Conservation (phyloP, 208 protist genomes). For the Phytomonas sp. region DNA sequence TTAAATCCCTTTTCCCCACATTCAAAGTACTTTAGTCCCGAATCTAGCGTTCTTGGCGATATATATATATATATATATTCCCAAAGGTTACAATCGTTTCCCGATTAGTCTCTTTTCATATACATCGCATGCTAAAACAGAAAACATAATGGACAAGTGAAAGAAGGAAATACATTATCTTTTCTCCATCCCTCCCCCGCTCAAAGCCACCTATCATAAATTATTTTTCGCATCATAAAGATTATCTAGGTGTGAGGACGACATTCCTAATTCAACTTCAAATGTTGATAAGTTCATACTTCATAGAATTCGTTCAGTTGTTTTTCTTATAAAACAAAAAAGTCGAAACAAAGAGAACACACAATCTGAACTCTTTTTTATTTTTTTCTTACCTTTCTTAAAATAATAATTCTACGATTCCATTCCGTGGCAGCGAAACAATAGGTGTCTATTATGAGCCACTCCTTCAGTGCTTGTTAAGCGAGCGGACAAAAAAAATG, state of each 20-base stretch:
- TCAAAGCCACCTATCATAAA: background rate
- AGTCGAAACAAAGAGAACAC: slow-evolving; percentile 1
- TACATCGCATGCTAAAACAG: background rate
- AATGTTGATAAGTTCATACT: background rate
- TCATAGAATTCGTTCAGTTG: background rate
- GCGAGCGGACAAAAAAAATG: background rate
- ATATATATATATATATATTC: background rate
- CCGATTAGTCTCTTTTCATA: background rate
- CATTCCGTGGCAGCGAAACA: background rate
- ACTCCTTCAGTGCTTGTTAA: background rate
- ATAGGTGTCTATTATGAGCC: background rate
- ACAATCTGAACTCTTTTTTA: background rate
- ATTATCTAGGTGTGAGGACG: background rate
- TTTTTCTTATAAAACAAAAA: background rate
- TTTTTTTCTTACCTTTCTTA: slow-evolving; percentile 5
- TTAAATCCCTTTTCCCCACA: background rate
- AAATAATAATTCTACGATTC: background rate
- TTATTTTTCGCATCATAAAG: background rate
- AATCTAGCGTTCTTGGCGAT: background rate
- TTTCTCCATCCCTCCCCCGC: background rate
- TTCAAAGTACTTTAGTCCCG: slow-evolving; percentile 2
- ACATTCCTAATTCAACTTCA: background rate
- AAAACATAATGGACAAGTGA: background rate
- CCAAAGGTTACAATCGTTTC: background rate
- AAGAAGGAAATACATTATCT: background rate